Base-by-base conservation (phyloP, 1,139 yeast genomes). In the Yamadazyma jaroonii region DNA sequence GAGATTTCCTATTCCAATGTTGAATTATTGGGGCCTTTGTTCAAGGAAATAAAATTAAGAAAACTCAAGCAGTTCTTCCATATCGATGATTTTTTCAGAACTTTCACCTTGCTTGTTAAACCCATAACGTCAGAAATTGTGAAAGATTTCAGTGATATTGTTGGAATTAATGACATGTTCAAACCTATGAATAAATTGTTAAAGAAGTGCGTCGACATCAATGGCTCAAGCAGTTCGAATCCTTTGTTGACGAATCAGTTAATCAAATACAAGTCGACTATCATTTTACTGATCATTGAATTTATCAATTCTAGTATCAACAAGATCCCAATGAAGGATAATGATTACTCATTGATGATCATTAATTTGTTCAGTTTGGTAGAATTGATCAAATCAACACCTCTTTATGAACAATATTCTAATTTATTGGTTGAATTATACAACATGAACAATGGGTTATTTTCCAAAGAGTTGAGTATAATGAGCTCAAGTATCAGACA, bases 171-270 rank as follows among this genome's bases (percentile, higher is more conserved):
- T 22, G 57, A 56, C 2, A 49, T 67, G 20, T 67, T 61, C 44
- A 56, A 53, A 13, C 52, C 70, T 1, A 45, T 61, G 3, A 50
- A 55, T 21, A 50, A 47, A 23, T 40, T 69, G 14, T 48, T 70
- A 24, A 53, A 61, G 1, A 57, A 60, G 36, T 54, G 68, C 7
- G 54, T 62, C 7, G 61, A 65, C 35, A 51, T 64, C 9, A 57
- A 66, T 8, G 59, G 58, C 38, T 59, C 65, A 20, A 48, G 58
- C 29, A 65, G 59, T 26, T 56, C 49, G 25, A 64, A 63, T 32
- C 59, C 57, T 31, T 58, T 53, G 12, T 49, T 67, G 36, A 58
- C 66, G 2, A 63, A 62, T 56, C 75, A 67, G 43, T 50, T 67
- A 10, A 64, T 65, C 9, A 54, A 61, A 29, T 57, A 47, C 41